Evolutionary conservation across 2,329 filamentous ascomycete genomes (phyloP), one percentile per base, ranked within the genome.

Genomic region (Cucurbitaria berberidis): DNA sequence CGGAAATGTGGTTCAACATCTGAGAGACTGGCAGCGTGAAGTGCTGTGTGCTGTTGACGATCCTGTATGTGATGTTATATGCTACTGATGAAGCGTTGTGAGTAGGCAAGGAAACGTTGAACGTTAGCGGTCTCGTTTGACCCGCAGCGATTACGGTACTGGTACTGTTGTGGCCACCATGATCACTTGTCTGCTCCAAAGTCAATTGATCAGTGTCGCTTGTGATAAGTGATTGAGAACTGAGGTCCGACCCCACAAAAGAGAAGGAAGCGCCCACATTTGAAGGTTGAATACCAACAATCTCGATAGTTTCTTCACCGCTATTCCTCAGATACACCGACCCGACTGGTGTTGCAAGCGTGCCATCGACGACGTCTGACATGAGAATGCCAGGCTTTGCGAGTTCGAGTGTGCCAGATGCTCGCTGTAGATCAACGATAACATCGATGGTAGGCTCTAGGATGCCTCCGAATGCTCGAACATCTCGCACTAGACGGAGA

Each of bases 391-490:
- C 67, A 21, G 71, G 63, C 36, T 66, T 67, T 7, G 64, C 70
- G 19, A 74, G 51, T 40, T 76, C 73, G 13, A 77, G 50, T 13
- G 59, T 58, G 10, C 67, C 67, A 29, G 61, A 57, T 1, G 53
- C 59, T 40, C 59, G 51, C 22, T 62, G 60, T 18, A 66, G 45
- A 7, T 66, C 63, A 11, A 75, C 44, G 2, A 66, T 66, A 26
- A 83, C 69, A 19, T 77, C 72, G 15, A 84, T 72, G 3, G 60
- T 75, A 7, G 82, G 81, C 21, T 76, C 70, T n/a, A 74, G 76
- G 27, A 79, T 71, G 5, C 80, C 83, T 34, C 83, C 83, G 67
- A 84, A 80, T 6, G 80, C 78, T 52, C 84, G 76, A n/a, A 85
- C 80, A 72, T 86, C 84, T 57, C 83, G 77, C 15, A 82, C 72